Evolutionary conservation across 2,329 filamentous ascomycete species (phyloP).

Genomic region (Orbilia ellipsospora): DNA sequence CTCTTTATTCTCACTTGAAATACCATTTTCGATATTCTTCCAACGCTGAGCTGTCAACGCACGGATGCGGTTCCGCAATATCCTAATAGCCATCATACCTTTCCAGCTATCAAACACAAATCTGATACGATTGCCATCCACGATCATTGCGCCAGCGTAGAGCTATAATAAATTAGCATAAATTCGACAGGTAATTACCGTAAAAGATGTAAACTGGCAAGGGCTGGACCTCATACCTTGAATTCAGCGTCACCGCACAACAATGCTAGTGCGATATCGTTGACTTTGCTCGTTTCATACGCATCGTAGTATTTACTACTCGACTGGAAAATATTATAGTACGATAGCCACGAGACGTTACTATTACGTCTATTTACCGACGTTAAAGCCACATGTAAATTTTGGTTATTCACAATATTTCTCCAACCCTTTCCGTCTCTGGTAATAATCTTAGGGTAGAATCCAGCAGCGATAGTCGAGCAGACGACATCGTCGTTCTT

Average conservation of each 20-base stretch:
- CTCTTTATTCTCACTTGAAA: conserved; percentile 32
- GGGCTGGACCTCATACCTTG: conserved; percentile 69
- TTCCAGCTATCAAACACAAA: conserved; percentile 91
- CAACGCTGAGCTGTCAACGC: conserved; percentile 30
- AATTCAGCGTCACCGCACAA: conserved; percentile 90
- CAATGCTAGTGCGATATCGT: conserved; percentile 83
- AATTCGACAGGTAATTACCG: neutral
- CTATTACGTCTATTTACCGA: conserved; percentile 83
- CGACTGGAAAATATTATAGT: conserved; percentile 97
- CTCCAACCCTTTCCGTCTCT: conserved; percentile 87
- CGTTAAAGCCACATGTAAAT: conserved; percentile 84
- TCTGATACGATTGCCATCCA: conserved; percentile 87
- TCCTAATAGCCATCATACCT: conserved; percentile 87
- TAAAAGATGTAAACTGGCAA: neutral
- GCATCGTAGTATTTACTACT: conserved; percentile 84
- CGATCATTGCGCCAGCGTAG: conserved; percentile 79
- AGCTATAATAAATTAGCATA: conserved; percentile 66
- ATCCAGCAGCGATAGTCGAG: conserved; percentile 89
- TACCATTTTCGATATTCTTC: conserved; percentile 34
- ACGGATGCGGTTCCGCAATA: conserved; percentile 70
- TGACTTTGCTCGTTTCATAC: conserved; percentile 83
- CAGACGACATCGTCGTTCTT: conserved; percentile 81
- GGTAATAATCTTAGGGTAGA: conserved; percentile 91
- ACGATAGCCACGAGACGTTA: conserved; percentile 81
- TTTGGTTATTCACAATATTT: conserved; percentile 92